These are phyloP conservation scores for Ensete glaucum DNA, from an alignment of 176 grass and related monocot species.

Conservation along the genomic window DNA sequence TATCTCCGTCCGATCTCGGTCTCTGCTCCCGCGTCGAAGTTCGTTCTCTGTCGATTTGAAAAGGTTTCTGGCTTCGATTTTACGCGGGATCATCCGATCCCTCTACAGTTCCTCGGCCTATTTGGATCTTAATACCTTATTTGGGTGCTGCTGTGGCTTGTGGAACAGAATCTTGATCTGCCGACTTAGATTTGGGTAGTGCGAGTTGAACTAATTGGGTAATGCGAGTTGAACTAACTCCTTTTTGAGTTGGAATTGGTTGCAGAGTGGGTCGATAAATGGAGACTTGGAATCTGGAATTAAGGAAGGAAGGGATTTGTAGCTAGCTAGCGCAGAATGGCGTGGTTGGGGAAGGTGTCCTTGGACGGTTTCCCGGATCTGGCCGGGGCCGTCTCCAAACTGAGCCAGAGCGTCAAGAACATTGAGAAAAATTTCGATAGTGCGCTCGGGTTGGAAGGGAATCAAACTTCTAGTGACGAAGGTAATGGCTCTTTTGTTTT, in stretches of 20 bases:
- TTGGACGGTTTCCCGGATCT: constrained; percentile 87
- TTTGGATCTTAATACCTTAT: too few species aligned
- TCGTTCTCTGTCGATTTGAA: too few species aligned
- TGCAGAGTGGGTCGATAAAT: not conserved
- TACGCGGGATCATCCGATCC: too few species aligned
- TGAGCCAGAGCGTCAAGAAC: constrained; percentile 98
- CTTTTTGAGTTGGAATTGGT: not conserved
- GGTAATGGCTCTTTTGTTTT: constrained; percentile 29
- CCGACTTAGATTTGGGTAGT: too few species aligned
- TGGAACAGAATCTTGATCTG: too few species aligned
- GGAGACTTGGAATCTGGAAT: not conserved
- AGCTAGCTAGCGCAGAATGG: constrained; percentile 29
- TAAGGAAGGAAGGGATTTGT: not conserved
- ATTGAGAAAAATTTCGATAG: constrained; percentile 99
- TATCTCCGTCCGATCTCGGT: too few species aligned
- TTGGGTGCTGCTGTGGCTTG: too few species aligned
- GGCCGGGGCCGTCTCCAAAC: constrained; percentile 91
- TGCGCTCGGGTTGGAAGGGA: constrained; percentile 89
- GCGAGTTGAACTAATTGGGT: too few species aligned
- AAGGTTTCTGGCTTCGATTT: too few species aligned
- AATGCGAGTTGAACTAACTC: not conserved
- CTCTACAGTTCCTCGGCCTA: too few species aligned
- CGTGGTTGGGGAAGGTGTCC: constrained; percentile 80
- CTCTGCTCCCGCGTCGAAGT: too few species aligned
- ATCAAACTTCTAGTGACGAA: constrained; percentile 46